Base-by-base conservation (phyloP, 2,329 filamentous ascomycete species). In the Clarireedia monteithiana region DNA sequence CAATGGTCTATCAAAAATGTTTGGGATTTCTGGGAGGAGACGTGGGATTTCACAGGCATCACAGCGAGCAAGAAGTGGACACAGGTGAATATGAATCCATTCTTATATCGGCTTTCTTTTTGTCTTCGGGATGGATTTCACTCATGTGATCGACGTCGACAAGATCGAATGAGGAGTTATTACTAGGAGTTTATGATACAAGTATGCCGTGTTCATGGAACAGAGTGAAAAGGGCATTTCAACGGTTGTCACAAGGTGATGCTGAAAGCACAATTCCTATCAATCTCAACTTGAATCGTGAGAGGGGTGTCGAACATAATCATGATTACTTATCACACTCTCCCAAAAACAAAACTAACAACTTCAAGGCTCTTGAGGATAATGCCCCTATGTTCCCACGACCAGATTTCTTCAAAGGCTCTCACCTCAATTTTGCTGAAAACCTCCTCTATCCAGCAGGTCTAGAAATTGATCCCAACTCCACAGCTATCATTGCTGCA, bases 401-500 rank as follows among this genome's bases (percentile, higher is more conserved):
- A 24, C 91, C 92, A 6, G 76, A 84, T 58, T 97, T 96, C 76
- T 97, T 96, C 70, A 71, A 83, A 56, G 86, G 85, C 9, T 81
- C 88, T 14, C 83, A 77, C 57, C 77, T 97, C 62, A 99, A 97
- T 71, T 97, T 96, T 69, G 91, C 92, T 26, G 89, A 97, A 74
- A 99, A 99, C 70, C 77, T 97, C 53, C 82, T 99, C 3, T 96
- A 86, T 69, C 92, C 92, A 3, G 77, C 76, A 50, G 74, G 80
- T 39, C 72, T 72, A 23, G 65, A 73, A 14, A 71, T 83, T 6
- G 74, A 86, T 60, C 80, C 85, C 50, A 71, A 82, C 47, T 76
- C 79, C 4, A 72, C 81, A 6, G 91, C 91, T 17, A 78, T 95
- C 47, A 87, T 96, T 64, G 88, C 87, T 26, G 85, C 83, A 4